Percentiles rank a stretch among this genome's conserved stretches.
phyloP scores from a whole-genome alignment of 495 filamentous ascomycete genomes.

The Hyaloscypha finlandica region DNA sequence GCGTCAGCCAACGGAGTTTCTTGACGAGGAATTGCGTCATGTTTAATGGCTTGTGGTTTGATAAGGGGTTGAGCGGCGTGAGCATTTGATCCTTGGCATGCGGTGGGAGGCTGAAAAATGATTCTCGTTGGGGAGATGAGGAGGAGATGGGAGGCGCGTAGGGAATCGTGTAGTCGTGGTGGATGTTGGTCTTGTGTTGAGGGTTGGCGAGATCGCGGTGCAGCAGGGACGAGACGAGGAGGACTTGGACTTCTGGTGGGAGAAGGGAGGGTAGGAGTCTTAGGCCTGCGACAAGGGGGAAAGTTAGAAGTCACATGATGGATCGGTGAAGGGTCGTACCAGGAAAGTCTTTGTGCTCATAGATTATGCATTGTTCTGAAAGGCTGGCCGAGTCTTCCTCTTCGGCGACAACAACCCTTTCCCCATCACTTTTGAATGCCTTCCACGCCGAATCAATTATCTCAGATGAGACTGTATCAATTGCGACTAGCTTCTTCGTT shows the following conservation, averaged over 20 bases:
- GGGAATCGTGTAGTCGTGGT: slow-evolving; percentile 77
- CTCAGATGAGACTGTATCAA: slow-evolving; percentile 24
- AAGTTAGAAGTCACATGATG: neutral
- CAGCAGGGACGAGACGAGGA: slow-evolving; percentile 66
- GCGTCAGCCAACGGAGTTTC: slow-evolving; percentile 88
- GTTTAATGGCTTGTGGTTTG: slow-evolving; percentile 68
- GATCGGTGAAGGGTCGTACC: slow-evolving; percentile 8
- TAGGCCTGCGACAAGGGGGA: slow-evolving; percentile 54
- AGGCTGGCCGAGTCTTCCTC: neutral
- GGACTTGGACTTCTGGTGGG: slow-evolving; percentile 67
- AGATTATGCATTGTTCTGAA: slow-evolving; percentile 24
- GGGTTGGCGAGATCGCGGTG: slow-evolving; percentile 79
- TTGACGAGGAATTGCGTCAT: slow-evolving; percentile 68
- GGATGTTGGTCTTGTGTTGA: slow-evolving; percentile 81
- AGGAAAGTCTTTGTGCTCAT: slow-evolving; percentile 32
- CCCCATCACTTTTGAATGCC: slow-evolving; percentile 12
- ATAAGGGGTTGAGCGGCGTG: slow-evolving; percentile 64
- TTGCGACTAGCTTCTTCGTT: slow-evolving; percentile 23
- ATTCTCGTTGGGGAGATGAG: slow-evolving; percentile 22
- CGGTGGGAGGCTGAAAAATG: slow-evolving; percentile 50
- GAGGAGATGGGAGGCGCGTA: slow-evolving; percentile 45
- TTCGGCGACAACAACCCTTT: neutral
- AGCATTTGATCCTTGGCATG: slow-evolving; percentile 40
- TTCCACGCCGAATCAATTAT: slow-evolving; percentile 20
- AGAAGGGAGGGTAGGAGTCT: slow-evolving; percentile 73